Base-by-base conservation (phyloP, 169 alveolate genomes). In the Cryptosporidium canis region DNA sequence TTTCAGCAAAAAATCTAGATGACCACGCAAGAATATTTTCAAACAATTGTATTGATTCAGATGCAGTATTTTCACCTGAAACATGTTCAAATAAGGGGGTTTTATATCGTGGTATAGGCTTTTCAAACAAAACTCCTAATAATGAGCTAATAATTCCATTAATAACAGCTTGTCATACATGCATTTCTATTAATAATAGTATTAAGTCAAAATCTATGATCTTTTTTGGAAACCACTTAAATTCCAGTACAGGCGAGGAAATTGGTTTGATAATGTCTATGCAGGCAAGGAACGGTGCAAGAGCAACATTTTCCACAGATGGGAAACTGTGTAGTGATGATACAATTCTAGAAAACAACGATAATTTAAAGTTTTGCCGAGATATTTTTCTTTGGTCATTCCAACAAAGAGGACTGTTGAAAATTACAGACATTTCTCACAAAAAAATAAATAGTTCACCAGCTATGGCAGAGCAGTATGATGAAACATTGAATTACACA, bases 201-300 rank as follows among this genome's bases (percentile, higher is more conserved):
- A 58, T 61, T 27, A 21, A 27, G 6, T 58, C 87, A 4, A 55
- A 27, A 18, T n/a, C 35, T 11, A 4, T 21, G 5, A 77, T 16
- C 12, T 77, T 43, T 3, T 77, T 77, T 39, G 72, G 87, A 43
- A 77, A 58, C 47, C 31, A 31, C 11, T 27, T 77, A 7, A n/a
- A 58, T 31, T 77, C 72, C 35, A 77, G 87, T 44, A 61, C 77
- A 7, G 64, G 72, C 12, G 72, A 77, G 16, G 87, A 77, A 77
- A 77, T 77, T 43, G 87, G 87, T 18, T 21, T 77, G 18, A 51
- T 77, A 12, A 63, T 77, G 21, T 58, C 87, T 6, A 58, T 77
- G 66, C 87, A 77, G 41, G 87, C 65, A 43, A 77, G 87, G 27
- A 77, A 77, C 51, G 45, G 35, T 39, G 87, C 87, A 39, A 77